Evolutionary conservation across 345 rosid genomes (phyloP).

Genomic region (Euphorbia pulcherrima): DNA sequence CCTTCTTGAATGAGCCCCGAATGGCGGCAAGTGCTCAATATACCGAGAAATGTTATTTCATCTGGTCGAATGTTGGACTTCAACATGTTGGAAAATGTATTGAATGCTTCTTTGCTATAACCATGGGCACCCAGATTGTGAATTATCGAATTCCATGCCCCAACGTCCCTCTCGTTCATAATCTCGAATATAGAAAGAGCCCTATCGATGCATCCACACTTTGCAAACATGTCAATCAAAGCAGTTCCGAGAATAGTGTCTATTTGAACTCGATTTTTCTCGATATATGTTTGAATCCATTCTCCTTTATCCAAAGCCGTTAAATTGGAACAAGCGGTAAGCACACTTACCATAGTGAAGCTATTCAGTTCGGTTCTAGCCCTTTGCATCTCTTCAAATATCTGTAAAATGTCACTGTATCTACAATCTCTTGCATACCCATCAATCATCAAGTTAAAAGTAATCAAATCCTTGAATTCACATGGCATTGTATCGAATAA

Average conservation of each 20-base stretch:
- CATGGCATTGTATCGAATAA: conserved; percentile 6
- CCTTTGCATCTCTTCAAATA: conserved; percentile 12
- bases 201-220: conserved; percentile 49
- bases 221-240: conserved; percentile 51
- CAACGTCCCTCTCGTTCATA: conserved; percentile 33
- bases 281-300: conserved; percentile 14
- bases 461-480: conserved; percentile 13
- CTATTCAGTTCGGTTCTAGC: conserved; percentile 1
- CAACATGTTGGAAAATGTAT: conserved; percentile 49
- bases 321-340: conserved; percentile 18
- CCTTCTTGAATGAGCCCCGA: conserved; percentile 48
- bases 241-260: conserved; percentile 46
- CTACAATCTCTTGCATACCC: conserved; percentile 15
- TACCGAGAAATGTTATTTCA: conserved; percentile 33
- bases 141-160: conserved; percentile 53
- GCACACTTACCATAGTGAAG: conserved; percentile 20
- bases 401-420: background rate
- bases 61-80: conserved; percentile 40
- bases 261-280: conserved; percentile 26
- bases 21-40: conserved; percentile 55
- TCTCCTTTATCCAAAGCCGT: conserved; percentile 12
- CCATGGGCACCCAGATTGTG: conserved; percentile 47
- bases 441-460: conserved; percentile 21
- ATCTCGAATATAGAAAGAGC: conserved; percentile 44
- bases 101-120: conserved; percentile 37